phyloP scores from a whole-genome alignment of 495 filamentous ascomycete genomes.

The Aspergillus nidulans region DNA sequence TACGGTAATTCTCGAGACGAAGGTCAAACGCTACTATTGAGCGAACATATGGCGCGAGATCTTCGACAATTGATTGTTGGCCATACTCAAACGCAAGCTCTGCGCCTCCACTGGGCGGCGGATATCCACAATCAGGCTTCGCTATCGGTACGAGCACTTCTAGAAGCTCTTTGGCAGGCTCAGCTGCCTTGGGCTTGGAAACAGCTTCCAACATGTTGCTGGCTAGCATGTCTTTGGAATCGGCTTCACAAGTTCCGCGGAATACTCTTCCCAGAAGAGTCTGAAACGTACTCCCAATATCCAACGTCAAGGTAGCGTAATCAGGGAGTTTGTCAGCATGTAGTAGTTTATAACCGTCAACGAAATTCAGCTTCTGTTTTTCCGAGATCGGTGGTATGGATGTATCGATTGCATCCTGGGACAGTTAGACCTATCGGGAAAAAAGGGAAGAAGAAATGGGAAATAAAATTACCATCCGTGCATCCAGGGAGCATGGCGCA shows the following conservation, averaged over 20 bases:
- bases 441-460: constrained; percentile 5
- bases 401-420: constrained; percentile 53
- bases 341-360: constrained; percentile 58
- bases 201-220: constrained; percentile 24
- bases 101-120: constrained; percentile 24
- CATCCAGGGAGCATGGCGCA: constrained; percentile 26
- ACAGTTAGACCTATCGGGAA: constrained; percentile 22
- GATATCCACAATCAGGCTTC: constrained; percentile 28
- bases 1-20: constrained; percentile 60
- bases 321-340: constrained; percentile 44
- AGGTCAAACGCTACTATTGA: constrained; percentile 73
- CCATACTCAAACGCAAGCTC: constrained; percentile 70
- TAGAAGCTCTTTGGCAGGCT: constrained; percentile 19
- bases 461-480: constrained; percentile 28
- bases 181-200: constrained; percentile 12
- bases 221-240: constrained; percentile 23
- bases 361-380: constrained; percentile 59
- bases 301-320: constrained; percentile 33
- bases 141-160: constrained; percentile 34
- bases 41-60: constrained; percentile 81
- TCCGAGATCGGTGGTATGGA: constrained; percentile 55
- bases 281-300: constrained; percentile 33
- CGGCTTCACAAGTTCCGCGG: constrained; percentile 24
- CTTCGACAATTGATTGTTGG: constrained; percentile 56
- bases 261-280: constrained; percentile 29